Evolutionary conservation across 2,329 filamentous ascomycete species (phyloP).

Genomic region (Colletotrichum melonis): DNA sequence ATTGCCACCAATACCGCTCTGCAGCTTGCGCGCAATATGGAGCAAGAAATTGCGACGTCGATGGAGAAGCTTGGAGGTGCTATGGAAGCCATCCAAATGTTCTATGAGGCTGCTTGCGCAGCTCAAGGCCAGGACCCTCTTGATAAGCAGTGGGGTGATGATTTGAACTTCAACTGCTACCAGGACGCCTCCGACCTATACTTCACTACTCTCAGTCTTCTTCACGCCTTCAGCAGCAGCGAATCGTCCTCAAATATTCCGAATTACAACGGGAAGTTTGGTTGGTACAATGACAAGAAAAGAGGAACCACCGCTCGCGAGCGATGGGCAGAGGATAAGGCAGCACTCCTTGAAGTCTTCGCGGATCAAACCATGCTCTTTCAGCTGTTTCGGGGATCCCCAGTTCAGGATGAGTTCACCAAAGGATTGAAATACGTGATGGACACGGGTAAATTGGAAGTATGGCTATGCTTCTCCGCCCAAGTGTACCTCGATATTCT

Average conservation of each 20-base stretch:
- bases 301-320: not conserved
- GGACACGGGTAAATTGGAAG: not conserved
- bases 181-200: not conserved
- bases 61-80: not conserved
- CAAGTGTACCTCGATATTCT: slow-evolving; percentile 39
- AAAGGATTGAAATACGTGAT: slow-evolving; percentile 18
- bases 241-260: not conserved
- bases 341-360: slow-evolving; percentile 34
- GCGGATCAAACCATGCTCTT: slow-evolving; percentile 29
- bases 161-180: slow-evolving; percentile 13
- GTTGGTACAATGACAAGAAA: slow-evolving; percentile 37
- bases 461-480: slow-evolving; percentile 37
- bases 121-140: not conserved
- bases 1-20: slow-evolving; percentile 51
- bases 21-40: slow-evolving; percentile 46
- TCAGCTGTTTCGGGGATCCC: not conserved
- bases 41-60: slow-evolving; percentile 43
- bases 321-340: slow-evolving; percentile 32
- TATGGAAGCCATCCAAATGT: not conserved
- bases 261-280: slow-evolving; percentile 38
- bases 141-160: not conserved
- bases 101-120: slow-evolving; percentile 7
- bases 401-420: slow-evolving; percentile 38
- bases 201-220: slow-evolving; percentile 1
- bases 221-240: not conserved